phyloP scores from a whole-genome alignment of 768 basidiomycete genomes.

The Boletales sp. region DNA sequence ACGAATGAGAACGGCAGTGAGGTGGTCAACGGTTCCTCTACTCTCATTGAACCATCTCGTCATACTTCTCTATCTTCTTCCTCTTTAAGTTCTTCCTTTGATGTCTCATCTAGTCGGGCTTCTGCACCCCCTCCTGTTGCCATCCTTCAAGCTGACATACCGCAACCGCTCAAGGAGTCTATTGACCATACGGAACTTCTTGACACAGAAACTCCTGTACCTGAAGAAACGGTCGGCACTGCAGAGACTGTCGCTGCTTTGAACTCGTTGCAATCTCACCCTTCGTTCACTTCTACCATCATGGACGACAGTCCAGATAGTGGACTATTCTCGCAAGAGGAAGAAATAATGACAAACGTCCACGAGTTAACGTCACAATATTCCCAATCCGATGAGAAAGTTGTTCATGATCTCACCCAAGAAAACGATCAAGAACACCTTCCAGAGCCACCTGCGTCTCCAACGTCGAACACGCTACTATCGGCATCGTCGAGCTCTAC shows the following conservation, averaged over 20 bases:
- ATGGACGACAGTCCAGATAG: constrained; percentile 42
- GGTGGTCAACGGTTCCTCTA: constrained; percentile 15
- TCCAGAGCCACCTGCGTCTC: constrained; percentile 59
- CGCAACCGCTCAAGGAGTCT: constrained; percentile 44
- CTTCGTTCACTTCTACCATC: constrained; percentile 52
- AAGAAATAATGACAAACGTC: constrained; percentile 14
- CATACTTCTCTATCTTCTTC: constrained; percentile 30
- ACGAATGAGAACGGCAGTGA: constrained; percentile 19
- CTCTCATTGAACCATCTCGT: constrained; percentile 30
- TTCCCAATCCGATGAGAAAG: constrained; percentile 15
- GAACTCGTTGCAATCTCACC: constrained; percentile 38
- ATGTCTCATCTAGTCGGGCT: constrained; percentile 48
- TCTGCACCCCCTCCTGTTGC: constrained; percentile 28
- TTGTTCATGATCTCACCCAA: constrained; percentile 8
- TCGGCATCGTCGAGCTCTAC: constrained; percentile 35
- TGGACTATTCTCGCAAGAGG: constrained; percentile 26
- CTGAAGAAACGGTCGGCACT: not conserved
- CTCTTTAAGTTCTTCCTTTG: constrained; percentile 31
- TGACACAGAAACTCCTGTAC: constrained; percentile 40
- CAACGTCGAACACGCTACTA: constrained; percentile 46
- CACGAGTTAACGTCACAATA: constrained; percentile 22
- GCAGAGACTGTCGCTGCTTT: constrained; percentile 8
- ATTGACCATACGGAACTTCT: constrained; percentile 44
- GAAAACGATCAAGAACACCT: constrained; percentile 42
- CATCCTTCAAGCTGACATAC: constrained; percentile 30